Evolutionary conservation across 495 filamentous ascomycete genomes (phyloP).

Genomic region (Chaetomium fimeti): DNA sequence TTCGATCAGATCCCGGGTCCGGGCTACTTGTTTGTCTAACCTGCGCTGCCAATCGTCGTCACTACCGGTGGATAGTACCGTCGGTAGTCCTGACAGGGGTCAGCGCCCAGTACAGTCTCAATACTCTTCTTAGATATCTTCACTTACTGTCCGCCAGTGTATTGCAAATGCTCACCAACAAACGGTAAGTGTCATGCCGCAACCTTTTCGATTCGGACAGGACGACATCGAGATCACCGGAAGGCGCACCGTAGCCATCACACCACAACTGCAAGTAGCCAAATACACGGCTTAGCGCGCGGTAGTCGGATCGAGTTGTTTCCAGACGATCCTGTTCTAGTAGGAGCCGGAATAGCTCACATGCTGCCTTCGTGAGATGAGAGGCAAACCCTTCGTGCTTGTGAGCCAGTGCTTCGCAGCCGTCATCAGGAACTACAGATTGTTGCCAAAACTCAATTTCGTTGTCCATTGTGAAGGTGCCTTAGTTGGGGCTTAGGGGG

Average conservation of each 20-base stretch:
- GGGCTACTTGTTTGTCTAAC: not conserved
- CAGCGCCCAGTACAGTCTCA: not conserved
- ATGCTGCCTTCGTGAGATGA: not conserved
- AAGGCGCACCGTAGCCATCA: not conserved
- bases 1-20: not conserved
- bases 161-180: conserved; percentile 3
- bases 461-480: not conserved
- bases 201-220: not conserved
- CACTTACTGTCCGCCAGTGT: not conserved
- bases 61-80: not conserved
- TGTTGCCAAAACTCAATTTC: not conserved
- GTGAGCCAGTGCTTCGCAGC: not conserved
- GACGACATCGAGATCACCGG: not conserved
- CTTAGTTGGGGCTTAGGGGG: not conserved
- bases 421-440: not conserved
- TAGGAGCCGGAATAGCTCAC: not conserved
- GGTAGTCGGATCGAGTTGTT: too few species aligned
- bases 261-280: conserved; percentile 6
- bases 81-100: not conserved
- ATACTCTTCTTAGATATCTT: not conserved
- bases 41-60: not conserved
- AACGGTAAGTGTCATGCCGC: not conserved
- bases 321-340: not conserved
- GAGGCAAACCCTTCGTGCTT: not conserved
- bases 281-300: not conserved